Evolutionary conservation across 495 filamentous ascomycete genomes (phyloP).

Genomic region (Neurospora discreta): DNA sequence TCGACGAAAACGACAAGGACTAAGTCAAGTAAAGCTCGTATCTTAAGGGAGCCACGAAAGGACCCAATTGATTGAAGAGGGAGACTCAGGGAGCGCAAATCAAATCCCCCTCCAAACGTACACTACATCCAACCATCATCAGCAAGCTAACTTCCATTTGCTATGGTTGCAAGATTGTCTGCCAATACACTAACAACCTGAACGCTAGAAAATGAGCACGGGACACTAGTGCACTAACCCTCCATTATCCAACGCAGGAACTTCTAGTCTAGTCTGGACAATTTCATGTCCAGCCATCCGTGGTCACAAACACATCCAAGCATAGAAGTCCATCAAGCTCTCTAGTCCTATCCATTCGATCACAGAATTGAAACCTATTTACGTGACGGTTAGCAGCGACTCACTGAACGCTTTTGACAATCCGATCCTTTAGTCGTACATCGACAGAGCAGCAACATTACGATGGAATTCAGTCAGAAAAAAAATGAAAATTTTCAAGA

Average conservation of each 20-base stretch:
- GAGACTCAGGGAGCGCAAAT: background rate
- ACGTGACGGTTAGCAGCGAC: too few relatives aligned
- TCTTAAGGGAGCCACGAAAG: too few relatives aligned
- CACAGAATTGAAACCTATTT: too few relatives aligned
- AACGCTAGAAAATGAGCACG: rapidly evolving
- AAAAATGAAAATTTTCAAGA: background rate
- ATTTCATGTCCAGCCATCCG: background rate
- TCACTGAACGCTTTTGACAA: background rate
- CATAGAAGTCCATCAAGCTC: background rate
- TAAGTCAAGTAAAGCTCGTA: background rate
- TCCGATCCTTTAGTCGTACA: too few relatives aligned
- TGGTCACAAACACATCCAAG: background rate
- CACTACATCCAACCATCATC: background rate
- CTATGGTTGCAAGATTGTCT: background rate
- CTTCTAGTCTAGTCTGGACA: too few relatives aligned
- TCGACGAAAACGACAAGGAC: background rate
- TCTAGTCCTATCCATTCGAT: background rate
- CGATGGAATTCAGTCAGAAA: background rate
- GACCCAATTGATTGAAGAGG: background rate
- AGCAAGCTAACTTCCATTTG: too few relatives aligned
- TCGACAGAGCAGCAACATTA: background rate
- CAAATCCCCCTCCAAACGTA: background rate
- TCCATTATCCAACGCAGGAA: background rate
- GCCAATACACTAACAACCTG: background rate
- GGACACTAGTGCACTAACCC: background rate